Base-by-base conservation (phyloP, 2,329 filamentous ascomycete species). In the Mycogone perniciosa region DNA sequence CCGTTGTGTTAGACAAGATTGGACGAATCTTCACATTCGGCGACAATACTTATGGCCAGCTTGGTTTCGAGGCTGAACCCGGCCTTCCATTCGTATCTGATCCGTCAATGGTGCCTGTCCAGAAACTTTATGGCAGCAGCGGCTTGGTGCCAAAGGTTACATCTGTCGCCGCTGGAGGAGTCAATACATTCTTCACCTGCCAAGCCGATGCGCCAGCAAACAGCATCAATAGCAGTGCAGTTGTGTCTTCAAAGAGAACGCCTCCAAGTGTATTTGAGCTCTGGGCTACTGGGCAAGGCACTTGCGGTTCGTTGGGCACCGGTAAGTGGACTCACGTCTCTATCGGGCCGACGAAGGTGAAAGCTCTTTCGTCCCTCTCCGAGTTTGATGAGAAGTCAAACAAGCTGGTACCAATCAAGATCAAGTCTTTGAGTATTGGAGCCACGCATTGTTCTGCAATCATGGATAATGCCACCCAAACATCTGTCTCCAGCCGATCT, bases 301-400 rank as follows among this genome's bases (percentile, higher is more conserved):
- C 96, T 42, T 84, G 80, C 57, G 93, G 93, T 41, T 82, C 79
- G 40, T 78, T 97, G 0, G 93, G 90, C 46, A 95, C 84, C 44
- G 90, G 89, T 46, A 84, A 82, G 59, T 97, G 91, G 90, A 89
- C 88, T 29, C 93, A 97, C 67, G 76, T 92, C 1, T 91, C 95
- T 58, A 73, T 80, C 33, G 80, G 76, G 0, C 91, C 89, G 0
- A 80, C 80, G 51, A 95, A 93, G 67, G 81, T 97, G 58, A 93
- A 92, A 61, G 72, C 82, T 0, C 78, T 99, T 4, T 95, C 88
- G 13, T 86, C 86, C 1, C 77, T 97, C 2, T 88, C 81, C 61
- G 93, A 97, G 68, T 99, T 86, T 68, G 86, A 95, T 68, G 93
- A 99, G 63, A 72, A 69, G 11, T 76, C 72, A 0, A 81, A 86